Evolutionary conservation across 495 filamentous ascomycete genomes (phyloP), one percentile per base, ranked within the genome.

Genomic region (Daldinia bambusicola): DNA sequence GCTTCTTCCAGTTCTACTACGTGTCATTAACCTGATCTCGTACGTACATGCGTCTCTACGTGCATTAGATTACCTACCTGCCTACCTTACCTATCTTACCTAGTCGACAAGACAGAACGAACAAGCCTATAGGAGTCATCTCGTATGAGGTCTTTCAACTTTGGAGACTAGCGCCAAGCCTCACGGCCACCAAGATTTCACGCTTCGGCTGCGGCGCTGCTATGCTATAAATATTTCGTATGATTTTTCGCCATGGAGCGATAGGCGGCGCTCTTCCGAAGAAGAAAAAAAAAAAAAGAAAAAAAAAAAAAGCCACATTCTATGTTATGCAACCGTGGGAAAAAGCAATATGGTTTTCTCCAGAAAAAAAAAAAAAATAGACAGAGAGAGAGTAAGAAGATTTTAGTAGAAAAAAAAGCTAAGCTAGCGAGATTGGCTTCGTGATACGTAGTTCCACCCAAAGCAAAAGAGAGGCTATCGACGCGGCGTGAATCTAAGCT

Each of bases 21-120:
- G 70, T 69, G 57, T 69, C 65, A 51, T 57, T 66, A 61, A 61
- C 59, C 37, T 55, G 30, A 64, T 37, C 41, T 67, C 63, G 37
- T 59, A 50, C 64, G 64, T 67, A 61, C 32, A 55, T 56, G 26
- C 30, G 38, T 53, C 34, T 53, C 34, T 48, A 30, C 52, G 38
- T 71, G 40, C 40, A 30, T 41, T 61, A 55, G 26, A 50, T n/a
- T n/a, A n/a, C n/a, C n/a, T n/a, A n/a, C n/a, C n/a, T 26, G 26
- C 26, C 26, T 26, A 26, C 26, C 26, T 26, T 26, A 26, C 26
- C 26, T 26, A 26, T 3, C 26, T 26, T 26, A 26, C 26, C 26
- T 51, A 57, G 56, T 48, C 43, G 43, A 48, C 20, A 22, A 40
- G 9, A 10, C 16, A 20, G 43, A 10, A 18, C 22, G 20, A 20